Evolutionary conservation across 2,329 filamentous ascomycete species (phyloP).

Genomic region (Pseudogymnoascus sp.): DNA sequence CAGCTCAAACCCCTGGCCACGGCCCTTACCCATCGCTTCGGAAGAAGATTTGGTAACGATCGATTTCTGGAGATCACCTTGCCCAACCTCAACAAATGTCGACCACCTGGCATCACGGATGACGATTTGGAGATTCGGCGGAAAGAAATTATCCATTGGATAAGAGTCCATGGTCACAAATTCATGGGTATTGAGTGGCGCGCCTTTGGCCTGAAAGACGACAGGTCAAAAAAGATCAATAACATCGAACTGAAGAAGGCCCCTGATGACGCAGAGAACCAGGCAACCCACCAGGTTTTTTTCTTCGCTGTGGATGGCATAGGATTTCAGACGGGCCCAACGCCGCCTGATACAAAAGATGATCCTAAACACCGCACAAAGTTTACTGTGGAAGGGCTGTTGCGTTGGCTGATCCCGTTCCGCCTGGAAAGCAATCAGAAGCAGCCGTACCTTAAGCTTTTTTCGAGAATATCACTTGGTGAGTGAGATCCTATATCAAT

Average conservation of each 20-base stretch:
- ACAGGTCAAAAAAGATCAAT: slow-evolving; percentile 20
- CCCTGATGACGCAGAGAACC: slow-evolving; percentile 23
- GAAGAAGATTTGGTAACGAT: slow-evolving; percentile 48
- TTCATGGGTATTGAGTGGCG: slow-evolving; percentile 24
- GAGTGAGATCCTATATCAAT: slow-evolving; percentile 14
- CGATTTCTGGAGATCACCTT: slow-evolving; percentile 49
- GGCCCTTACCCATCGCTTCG: slow-evolving; percentile 42
- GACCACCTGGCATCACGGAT: slow-evolving; percentile 22
- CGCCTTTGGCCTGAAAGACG: slow-evolving; percentile 22
- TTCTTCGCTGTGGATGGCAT: slow-evolving; percentile 47
- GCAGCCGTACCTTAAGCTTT: slow-evolving; percentile 46
- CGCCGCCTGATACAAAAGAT: not conserved
- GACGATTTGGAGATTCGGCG: slow-evolving; percentile 27
- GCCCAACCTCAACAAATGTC: slow-evolving; percentile 33
- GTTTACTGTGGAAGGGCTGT: slow-evolving; percentile 33
- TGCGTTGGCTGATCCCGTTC: slow-evolving; percentile 43
- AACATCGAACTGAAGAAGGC: slow-evolving; percentile 33
- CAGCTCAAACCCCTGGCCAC: slow-evolving; percentile 40
- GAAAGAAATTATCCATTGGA: slow-evolving; percentile 34
- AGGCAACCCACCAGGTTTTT: slow-evolving; percentile 36
- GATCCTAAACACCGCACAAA: slow-evolving; percentile 10
- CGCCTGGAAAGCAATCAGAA: slow-evolving; percentile 32
- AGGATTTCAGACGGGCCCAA: slow-evolving; percentile 8
- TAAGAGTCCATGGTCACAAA: slow-evolving; percentile 19
- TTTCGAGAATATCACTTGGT: slow-evolving; percentile 49